Percentiles rank a stretch among this genome's conserved stretches.
Evolutionary conservation across 352 stramenopile species (phyloP).

Genomic region (Phytophthora sansomeana): DNA sequence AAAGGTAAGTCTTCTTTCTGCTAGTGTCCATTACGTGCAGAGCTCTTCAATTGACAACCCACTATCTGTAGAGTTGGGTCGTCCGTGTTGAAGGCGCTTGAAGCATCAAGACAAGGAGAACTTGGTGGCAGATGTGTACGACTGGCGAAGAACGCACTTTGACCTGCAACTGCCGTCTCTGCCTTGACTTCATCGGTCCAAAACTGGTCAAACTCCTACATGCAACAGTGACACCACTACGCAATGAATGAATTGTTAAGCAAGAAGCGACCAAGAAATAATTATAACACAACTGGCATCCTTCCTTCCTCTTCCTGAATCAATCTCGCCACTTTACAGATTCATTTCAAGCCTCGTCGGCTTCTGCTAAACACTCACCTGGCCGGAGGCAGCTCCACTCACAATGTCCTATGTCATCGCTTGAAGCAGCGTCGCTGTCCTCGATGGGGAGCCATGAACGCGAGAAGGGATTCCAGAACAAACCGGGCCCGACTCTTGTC

Average conservation of each 20-base stretch:
- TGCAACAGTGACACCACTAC: not conserved
- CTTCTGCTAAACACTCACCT: conserved; percentile 32
- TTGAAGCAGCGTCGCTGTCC: conserved; percentile 37
- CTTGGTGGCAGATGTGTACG: conserved; percentile 12
- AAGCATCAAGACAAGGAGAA: conserved; percentile 42
- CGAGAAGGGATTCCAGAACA: conserved; percentile 29
- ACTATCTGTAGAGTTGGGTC: conserved; percentile 28
- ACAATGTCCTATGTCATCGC: conserved; percentile 41
- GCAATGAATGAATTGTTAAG: conserved; percentile 3
- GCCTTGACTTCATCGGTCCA: not conserved
- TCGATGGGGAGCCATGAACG: conserved; percentile 34
- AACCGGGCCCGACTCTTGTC: conserved; percentile 31
- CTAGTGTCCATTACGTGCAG: not conserved
- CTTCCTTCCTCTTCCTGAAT: conserved; percentile 31
- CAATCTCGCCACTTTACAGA: conserved; percentile 54
- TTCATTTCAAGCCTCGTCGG: conserved; percentile 40
- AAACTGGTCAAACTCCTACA: not conserved
- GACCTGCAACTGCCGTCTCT: conserved; percentile 33
- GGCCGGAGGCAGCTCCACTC: conserved; percentile 37
- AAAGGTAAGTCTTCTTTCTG: conserved; percentile 36
- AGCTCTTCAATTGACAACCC: conserved; percentile 4
- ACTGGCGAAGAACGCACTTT: conserved; percentile 34
- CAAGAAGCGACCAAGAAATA: conserved; percentile 34
- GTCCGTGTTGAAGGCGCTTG: conserved; percentile 67
- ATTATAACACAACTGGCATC: conserved; percentile 50